Conservation (phyloP, 2,329 filamentous ascomycete species). For the Colletotrichum phormii region DNA sequence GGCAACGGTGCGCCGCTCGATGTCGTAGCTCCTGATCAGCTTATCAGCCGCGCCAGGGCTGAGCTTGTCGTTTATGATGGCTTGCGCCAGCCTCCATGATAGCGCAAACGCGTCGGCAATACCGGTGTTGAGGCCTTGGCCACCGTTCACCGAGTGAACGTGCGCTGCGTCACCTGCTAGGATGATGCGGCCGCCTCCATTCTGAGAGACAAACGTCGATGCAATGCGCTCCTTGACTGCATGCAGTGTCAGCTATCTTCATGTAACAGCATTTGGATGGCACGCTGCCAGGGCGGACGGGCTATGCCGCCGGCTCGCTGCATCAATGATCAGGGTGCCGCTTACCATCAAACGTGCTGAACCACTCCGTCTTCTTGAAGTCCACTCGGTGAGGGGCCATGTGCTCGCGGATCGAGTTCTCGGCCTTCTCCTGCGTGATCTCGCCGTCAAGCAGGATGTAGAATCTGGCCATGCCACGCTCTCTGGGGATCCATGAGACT, state of each 20-base stretch:
- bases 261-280: not conserved
- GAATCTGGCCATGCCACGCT: conserved; percentile 59
- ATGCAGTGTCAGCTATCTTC: not conserved
- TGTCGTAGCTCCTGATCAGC: conserved; percentile 56
- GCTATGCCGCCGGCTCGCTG: not conserved
- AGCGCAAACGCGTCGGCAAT: conserved; percentile 62
- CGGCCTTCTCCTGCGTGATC: conserved; percentile 51
- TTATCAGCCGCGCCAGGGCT: conserved; percentile 38
- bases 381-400: conserved; percentile 56
- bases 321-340: not conserved
- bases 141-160: conserved; percentile 59
- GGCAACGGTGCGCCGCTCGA: conserved; percentile 56
- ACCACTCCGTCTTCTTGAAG: conserved; percentile 60
- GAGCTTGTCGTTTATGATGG: conserved; percentile 42
- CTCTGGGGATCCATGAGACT: conserved; percentile 61
- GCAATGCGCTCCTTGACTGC: conserved; percentile 64
- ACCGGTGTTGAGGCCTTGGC: conserved; percentile 64
- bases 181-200: conserved; percentile 56
- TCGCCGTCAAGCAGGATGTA: conserved; percentile 60
- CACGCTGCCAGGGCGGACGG: not conserved
- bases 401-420: conserved; percentile 56
- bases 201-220: conserved; percentile 54
- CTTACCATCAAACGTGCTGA: conserved; percentile 60
- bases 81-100: conserved; percentile 62
- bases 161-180: conserved; percentile 64